Evolutionary conservation across 2,329 filamentous ascomycete genomes (phyloP).

Genomic region (Byssothecium circinans): DNA sequence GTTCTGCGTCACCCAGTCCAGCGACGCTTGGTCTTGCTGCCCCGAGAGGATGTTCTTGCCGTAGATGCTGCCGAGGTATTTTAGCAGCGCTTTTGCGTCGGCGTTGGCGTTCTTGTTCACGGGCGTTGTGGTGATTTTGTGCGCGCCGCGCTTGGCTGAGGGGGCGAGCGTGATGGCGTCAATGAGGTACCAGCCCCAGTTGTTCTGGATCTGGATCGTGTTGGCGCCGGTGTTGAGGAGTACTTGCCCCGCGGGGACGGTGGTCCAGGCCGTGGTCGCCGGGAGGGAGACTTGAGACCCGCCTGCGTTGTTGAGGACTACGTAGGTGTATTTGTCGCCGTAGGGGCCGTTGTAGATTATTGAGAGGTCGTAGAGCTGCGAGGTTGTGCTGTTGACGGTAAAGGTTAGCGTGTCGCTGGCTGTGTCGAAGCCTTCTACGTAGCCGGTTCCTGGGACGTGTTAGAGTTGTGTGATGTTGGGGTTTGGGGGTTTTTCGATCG

Average conservation of each 20-base stretch:
- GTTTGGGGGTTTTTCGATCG: background rate
- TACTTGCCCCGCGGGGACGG: conserved; percentile 49
- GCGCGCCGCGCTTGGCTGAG: conserved; percentile 41
- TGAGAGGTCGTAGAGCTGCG: conserved; percentile 49
- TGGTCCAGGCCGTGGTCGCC: conserved; percentile 44
- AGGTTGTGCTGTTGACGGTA: conserved; percentile 38
- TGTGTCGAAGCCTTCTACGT: conserved; percentile 52
- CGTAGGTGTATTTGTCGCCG: conserved; percentile 50
- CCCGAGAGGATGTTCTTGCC: conserved; percentile 53
- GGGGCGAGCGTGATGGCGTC: conserved; percentile 49
- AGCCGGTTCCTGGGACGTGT: conserved; percentile 46
- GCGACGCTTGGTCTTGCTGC: conserved; percentile 50
- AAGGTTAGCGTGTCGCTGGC: conserved; percentile 50
- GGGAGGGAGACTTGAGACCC: conserved; percentile 48
- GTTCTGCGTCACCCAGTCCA: conserved; percentile 50
- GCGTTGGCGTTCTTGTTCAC: conserved; percentile 45
- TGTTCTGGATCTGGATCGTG: conserved; percentile 50
- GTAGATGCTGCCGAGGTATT: conserved; percentile 50
- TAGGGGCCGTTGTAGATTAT: conserved; percentile 52
- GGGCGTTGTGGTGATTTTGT: conserved; percentile 44
- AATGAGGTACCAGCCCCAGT: conserved; percentile 55
- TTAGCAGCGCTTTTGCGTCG: conserved; percentile 45
- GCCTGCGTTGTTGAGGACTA: conserved; percentile 49
- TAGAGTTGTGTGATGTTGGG: conserved; percentile 1
- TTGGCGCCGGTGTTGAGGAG: conserved; percentile 49